Evolutionary conservation across 1,139 yeast species (phyloP).

Genomic region (Candida pseudoviswanathii): DNA sequence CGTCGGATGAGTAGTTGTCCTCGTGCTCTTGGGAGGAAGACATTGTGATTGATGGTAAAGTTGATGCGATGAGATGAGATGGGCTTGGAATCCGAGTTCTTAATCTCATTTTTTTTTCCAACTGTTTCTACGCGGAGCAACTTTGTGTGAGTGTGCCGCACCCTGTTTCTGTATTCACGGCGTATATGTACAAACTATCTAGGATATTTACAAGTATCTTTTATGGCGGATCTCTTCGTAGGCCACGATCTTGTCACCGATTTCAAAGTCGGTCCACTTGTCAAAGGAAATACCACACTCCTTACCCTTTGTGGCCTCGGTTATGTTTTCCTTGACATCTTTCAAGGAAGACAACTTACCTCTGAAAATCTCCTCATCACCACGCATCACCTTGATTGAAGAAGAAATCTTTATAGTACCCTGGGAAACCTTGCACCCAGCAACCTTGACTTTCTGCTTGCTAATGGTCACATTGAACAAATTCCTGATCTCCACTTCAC

Average conservation of each 20-base stretch:
- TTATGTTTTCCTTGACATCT: conserved; percentile 79
- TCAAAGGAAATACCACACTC: conserved; percentile 89
- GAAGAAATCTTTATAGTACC: conserved; percentile 69
- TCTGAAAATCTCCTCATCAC: conserved; percentile 53
- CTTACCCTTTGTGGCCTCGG: conserved; percentile 77
- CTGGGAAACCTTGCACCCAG: conserved; percentile 82
- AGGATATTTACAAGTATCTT: conserved; percentile 55
- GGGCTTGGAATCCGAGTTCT: conserved; percentile 12
- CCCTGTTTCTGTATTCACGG: too few relatives aligned
- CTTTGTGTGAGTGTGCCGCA: neutral
- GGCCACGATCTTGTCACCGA: conserved; percentile 76
- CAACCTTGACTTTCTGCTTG: conserved; percentile 61
- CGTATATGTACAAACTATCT: neutral
- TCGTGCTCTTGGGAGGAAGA: conserved; percentile 23
- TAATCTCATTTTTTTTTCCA: conserved; percentile 5
- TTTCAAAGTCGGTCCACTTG: conserved; percentile 68
- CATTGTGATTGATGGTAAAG: conserved; percentile 17
- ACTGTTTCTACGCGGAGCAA: neutral
- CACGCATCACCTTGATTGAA: conserved; percentile 64
- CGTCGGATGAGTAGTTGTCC: conserved; percentile 48
- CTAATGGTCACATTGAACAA: conserved; percentile 66
- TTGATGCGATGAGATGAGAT: conserved; percentile 8
- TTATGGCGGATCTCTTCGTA: conserved; percentile 71
- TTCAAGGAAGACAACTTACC: conserved; percentile 78
- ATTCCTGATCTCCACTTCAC: conserved; percentile 71